phyloP scores from a whole-genome alignment of 208 protist genomes.

The Crithidia bombi region DNA sequence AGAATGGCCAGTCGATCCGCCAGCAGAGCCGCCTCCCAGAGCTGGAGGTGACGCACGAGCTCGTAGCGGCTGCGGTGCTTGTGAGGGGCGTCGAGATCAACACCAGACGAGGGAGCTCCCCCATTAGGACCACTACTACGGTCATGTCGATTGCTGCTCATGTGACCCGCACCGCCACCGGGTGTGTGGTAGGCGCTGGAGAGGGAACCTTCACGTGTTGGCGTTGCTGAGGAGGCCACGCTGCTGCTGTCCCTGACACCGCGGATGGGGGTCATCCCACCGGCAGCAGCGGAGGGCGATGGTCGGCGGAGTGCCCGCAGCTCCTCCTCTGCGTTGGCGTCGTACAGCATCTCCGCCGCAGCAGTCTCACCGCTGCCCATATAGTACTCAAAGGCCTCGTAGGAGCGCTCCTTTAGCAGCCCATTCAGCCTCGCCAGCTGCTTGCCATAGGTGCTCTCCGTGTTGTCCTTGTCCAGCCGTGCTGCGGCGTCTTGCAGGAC shows the following conservation, averaged over 20 bases:
- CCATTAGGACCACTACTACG: neutral
- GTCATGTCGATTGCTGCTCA: neutral
- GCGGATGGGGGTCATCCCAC: slow-evolving; percentile 19
- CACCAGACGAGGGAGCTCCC: no score
- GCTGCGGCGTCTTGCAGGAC: slow-evolving; percentile 38
- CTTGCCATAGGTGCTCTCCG: slow-evolving; percentile 20
- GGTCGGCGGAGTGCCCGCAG: slow-evolving; percentile 31
- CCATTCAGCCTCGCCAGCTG: slow-evolving; percentile 44
- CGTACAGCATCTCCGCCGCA: slow-evolving; percentile 14
- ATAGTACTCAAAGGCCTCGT: slow-evolving; percentile 44
- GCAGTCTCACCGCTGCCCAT: slow-evolving; percentile 25
- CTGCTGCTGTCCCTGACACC: neutral
- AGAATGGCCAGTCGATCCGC: slow-evolving; percentile 33
- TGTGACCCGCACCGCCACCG: neutral
- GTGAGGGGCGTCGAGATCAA: slow-evolving; percentile 2
- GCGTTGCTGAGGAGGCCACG: slow-evolving; percentile 3
- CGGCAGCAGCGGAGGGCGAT: slow-evolving; percentile 1
- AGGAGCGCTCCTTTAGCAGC: slow-evolving; percentile 42
- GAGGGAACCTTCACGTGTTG: slow-evolving; percentile 20
- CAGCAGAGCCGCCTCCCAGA: slow-evolving; percentile 47
- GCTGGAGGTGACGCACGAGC: slow-evolving; percentile 56
- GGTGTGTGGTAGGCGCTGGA: slow-evolving; percentile 6
- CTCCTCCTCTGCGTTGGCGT: slow-evolving; percentile 35
- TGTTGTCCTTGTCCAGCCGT: slow-evolving; percentile 32
- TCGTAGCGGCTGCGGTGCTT: slow-evolving; percentile 51